phyloP scores from a whole-genome alignment of 2,329 filamentous ascomycete genomes.

The Diplodia intermedia region DNA sequence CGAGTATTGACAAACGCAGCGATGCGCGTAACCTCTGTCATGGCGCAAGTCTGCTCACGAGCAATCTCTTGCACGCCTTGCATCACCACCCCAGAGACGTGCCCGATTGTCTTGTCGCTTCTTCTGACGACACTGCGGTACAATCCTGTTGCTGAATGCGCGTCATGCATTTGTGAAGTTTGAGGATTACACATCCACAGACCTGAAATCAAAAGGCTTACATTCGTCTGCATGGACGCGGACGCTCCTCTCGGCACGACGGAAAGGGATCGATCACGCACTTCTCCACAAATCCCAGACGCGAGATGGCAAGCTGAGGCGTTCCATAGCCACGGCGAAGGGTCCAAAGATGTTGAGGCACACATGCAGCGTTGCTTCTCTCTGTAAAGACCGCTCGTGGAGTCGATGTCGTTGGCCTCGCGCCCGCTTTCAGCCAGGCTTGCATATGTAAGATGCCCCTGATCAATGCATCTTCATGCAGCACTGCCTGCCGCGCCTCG shows the following conservation, averaged over 20 bases:
- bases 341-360: not conserved
- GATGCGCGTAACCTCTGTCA: slow-evolving; percentile 4
- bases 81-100: slow-evolving; percentile 2
- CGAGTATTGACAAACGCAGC: not conserved
- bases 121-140: slow-evolving; percentile 10
- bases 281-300: slow-evolving; percentile 13
- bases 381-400: not conserved
- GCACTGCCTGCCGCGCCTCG: not conserved
- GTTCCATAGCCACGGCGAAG: not conserved
- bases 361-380: not conserved
- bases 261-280: not conserved
- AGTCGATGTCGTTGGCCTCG: not conserved
- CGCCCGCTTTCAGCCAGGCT: slow-evolving; percentile 19
- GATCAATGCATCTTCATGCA: slow-evolving; percentile 23
- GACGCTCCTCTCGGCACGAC: not conserved
- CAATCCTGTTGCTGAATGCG: not conserved
- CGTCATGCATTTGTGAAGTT: not conserved
- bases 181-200: not conserved
- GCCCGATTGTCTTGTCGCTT: not conserved
- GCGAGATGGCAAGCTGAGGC: slow-evolving; percentile 14
- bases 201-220: not conserved
- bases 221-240: not conserved
- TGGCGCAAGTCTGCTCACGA: not conserved
- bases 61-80: not conserved
- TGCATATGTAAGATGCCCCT: not conserved